phyloP scores from a whole-genome alignment of 2,329 filamentous ascomycete species.

The Alternaria burnsii region DNA sequence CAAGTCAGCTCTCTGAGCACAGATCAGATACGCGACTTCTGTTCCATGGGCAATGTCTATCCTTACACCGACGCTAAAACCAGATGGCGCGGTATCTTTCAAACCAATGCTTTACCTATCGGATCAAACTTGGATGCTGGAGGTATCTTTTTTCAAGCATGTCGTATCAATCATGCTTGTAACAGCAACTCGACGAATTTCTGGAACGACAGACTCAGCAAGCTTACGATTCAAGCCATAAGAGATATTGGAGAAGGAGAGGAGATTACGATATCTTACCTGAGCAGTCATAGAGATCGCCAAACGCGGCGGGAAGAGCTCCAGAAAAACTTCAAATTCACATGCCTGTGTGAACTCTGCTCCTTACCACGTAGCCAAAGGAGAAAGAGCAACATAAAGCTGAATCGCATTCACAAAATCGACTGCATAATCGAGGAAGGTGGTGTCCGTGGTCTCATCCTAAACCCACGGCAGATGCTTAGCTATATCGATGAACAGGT shows the following conservation, averaged over 20 bases:
- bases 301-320: slow-evolving; percentile 36
- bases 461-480: background rate
- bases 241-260: background rate
- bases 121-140: slow-evolving; percentile 32
- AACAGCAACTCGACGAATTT: slow-evolving; percentile 47
- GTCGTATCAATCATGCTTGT: slow-evolving; percentile 52
- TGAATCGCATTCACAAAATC: background rate
- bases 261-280: slow-evolving; percentile 30
- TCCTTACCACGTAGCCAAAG: background rate
- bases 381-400: background rate
- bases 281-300: slow-evolving; percentile 49
- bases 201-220: slow-evolving; percentile 47
- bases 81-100: slow-evolving; percentile 12
- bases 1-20: background rate
- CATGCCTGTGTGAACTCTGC: background rate
- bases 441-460: background rate
- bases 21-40: background rate
- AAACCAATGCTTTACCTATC: slow-evolving; percentile 45
- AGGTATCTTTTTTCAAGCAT: slow-evolving; percentile 48
- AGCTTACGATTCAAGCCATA: background rate
- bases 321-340: slow-evolving; percentile 34
- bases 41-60: background rate
- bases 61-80: background rate
- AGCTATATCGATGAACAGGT: background rate
- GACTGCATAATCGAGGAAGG: background rate